phyloP scores from a whole-genome alignment of 805 yeast species.

The Scheffersomyces spartinae region DNA sequence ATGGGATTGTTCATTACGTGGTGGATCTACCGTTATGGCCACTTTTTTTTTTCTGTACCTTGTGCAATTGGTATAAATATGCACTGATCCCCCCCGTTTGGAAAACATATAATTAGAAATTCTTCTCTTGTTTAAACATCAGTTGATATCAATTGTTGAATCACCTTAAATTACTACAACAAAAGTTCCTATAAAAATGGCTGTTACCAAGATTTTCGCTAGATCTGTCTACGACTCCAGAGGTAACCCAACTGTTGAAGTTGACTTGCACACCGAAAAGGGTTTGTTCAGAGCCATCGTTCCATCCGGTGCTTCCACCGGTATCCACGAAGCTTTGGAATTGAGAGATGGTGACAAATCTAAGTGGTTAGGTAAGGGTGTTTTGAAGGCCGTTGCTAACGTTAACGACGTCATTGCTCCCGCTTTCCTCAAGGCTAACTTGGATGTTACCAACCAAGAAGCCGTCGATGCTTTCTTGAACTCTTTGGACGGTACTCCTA shows the following conservation, averaged over 20 bases:
- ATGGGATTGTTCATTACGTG: no score
- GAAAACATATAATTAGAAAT: no score
- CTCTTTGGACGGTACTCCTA: constrained; percentile 90
- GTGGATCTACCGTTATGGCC: no score
- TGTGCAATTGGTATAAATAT: no score
- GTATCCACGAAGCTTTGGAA: constrained; percentile 97
- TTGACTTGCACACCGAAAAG: constrained; percentile 83
- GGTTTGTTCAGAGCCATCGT: constrained; percentile 96
- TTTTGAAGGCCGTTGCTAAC: constrained; percentile 89
- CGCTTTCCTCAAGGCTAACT: constrained; percentile 68
- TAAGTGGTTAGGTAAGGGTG: constrained; percentile 99
- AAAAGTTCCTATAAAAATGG: no score
- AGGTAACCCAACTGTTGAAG: constrained; percentile 99
- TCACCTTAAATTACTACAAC: background rate
- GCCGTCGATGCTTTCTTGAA: constrained; percentile 79
- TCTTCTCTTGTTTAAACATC: background rate
- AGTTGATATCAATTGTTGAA: background rate
- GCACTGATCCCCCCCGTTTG: no score
- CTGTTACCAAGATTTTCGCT: constrained; percentile 79
- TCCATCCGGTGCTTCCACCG: constrained; percentile 99
- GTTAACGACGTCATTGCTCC: constrained; percentile 94
- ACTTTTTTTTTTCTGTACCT: no score
- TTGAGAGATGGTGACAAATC: constrained; percentile 96
- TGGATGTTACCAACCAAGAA: constrained; percentile 80
- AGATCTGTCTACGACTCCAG: constrained; percentile 99